A percentile compares a stretch with the other conserved stretches of the same genome.
phyloP scores from a whole-genome alignment of 2,329 filamentous ascomycete species.

The Chaetothyriales sp. region DNA sequence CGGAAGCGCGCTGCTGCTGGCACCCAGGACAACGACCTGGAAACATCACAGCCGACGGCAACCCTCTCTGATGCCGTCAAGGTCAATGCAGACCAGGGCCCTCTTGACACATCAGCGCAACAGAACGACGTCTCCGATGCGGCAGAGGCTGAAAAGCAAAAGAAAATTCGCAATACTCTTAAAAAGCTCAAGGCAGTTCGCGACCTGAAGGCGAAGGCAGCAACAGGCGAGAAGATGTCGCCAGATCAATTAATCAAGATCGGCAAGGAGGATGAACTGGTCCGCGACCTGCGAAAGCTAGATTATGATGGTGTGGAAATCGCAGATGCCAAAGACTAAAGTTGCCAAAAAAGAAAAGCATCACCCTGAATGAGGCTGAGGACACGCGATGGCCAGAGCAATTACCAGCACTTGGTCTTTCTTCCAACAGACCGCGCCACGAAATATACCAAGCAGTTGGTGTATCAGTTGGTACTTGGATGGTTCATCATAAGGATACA shows the following conservation, averaged over 20 bases:
- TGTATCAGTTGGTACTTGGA: not conserved
- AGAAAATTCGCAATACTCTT: slow-evolving; percentile 77
- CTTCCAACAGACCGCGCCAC: not conserved
- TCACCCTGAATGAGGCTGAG: not conserved
- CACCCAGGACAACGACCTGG: slow-evolving; percentile 8
- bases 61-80: not conserved
- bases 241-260: slow-evolving; percentile 96
- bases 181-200: slow-evolving; percentile 93
- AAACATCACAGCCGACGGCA: not conserved
- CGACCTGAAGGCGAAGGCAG: slow-evolving; percentile 81
- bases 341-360: not conserved
- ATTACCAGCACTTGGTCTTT: not conserved
- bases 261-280: slow-evolving; percentile 87
- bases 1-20: slow-evolving; percentile 41
- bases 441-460: not conserved
- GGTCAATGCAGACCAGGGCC: not conserved
- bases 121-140: slow-evolving; percentile 36
- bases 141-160: slow-evolving; percentile 66
- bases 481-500: not conserved
- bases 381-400: not conserved
- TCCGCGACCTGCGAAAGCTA: slow-evolving; percentile 69
- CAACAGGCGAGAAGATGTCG: slow-evolving; percentile 64
- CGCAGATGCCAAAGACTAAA: not conserved
- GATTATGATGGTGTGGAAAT: slow-evolving; percentile 61
- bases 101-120: slow-evolving; percentile 13